Base-by-base conservation (phyloP, 805 yeast genomes). In the Zygosaccharomyces pseudorouxii region DNA sequence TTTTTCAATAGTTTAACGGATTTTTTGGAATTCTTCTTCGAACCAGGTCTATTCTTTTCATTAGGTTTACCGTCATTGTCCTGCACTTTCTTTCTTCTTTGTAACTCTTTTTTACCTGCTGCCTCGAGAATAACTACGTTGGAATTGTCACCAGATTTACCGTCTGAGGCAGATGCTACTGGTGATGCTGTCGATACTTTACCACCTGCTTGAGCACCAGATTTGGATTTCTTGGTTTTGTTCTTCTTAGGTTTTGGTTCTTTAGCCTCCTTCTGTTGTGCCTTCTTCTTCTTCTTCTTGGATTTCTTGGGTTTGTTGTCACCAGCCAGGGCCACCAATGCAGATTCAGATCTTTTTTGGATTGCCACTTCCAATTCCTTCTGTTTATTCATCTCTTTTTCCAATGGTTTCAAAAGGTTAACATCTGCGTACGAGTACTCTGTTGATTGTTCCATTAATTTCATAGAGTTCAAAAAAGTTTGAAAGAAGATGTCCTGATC, bases 101-200 rank as follows among this genome's bases (percentile, higher is more conserved):
- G 60, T 33, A 64, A 38, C 35, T 62, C 65, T 49, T 54, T 63
- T 42, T 57, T 60, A 10, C 67, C 67, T 14, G 67, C 68, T 11
- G 62, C 67, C 36, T 63, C 69, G 16, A 64, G 47, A 2, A 64
- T 62, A 2, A 63, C 67, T 8, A 60, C 52, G 38, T 63, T 63
- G 14, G 60, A 56, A 41, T 59, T 60, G 18, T 30, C 31, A 10
- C 14, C 37, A 14, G 37, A 9, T 33, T 33, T 14, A 14, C 19
- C 37, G 10, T 42, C 22, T 12, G 9, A n/a, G 11, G 30, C 16
- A 14, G n/a, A 12, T 6, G 20, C 43, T 33, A 45, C 39, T 14
- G 33, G 27, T 5, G 29, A n/a, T 6, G 46, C 42, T 14, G 37
- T 31, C 6, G 29, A n/a, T 6, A 36, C 33, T 27, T 42, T 44